Conservation (phyloP, 2,329 filamentous ascomycete genomes). For the Clathrospora elynae region DNA sequence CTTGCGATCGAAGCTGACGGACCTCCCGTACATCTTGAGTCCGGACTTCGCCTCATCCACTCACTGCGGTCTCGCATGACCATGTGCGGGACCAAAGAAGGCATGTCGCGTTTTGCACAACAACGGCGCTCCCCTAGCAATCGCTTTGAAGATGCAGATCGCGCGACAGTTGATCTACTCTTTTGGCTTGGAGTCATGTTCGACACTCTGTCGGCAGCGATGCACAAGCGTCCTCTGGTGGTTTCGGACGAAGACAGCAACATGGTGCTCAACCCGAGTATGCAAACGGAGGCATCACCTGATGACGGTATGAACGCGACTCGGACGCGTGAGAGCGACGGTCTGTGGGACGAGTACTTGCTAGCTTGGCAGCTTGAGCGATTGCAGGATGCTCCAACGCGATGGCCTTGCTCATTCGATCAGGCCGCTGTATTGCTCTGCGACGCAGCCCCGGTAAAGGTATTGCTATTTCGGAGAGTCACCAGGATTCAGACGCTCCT, state of each 20-base stretch:
- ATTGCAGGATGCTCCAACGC: slow-evolving; percentile 29
- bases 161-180: slow-evolving; percentile 58
- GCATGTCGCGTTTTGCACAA: slow-evolving; percentile 16
- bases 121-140: slow-evolving; percentile 20
- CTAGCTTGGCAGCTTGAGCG: slow-evolving; percentile 40
- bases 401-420: slow-evolving; percentile 63
- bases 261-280: slow-evolving; percentile 30
- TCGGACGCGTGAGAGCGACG: slow-evolving; percentile 6
- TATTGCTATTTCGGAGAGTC: slow-evolving; percentile 62
- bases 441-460: slow-evolving; percentile 63
- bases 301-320: background rate
- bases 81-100: slow-evolving; percentile 23
- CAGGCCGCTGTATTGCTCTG: slow-evolving; percentile 57
- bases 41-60: slow-evolving; percentile 50
- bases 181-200: slow-evolving; percentile 66
- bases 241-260: slow-evolving; percentile 56
- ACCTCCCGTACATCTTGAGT: slow-evolving; percentile 49
- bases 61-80: slow-evolving; percentile 40
- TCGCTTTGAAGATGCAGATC: slow-evolving; percentile 43
- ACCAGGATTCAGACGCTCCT: slow-evolving; percentile 61
- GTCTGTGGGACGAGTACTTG: slow-evolving; percentile 50
- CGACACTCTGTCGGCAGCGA: slow-evolving; percentile 61
- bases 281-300: slow-evolving; percentile 9
- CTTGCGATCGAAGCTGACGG: slow-evolving; percentile 45
- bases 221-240: slow-evolving; percentile 55